Evolutionary conservation across 1,284 basidiomycete genomes (phyloP).

Genomic region (Thecaphora thlaspeos): DNA sequence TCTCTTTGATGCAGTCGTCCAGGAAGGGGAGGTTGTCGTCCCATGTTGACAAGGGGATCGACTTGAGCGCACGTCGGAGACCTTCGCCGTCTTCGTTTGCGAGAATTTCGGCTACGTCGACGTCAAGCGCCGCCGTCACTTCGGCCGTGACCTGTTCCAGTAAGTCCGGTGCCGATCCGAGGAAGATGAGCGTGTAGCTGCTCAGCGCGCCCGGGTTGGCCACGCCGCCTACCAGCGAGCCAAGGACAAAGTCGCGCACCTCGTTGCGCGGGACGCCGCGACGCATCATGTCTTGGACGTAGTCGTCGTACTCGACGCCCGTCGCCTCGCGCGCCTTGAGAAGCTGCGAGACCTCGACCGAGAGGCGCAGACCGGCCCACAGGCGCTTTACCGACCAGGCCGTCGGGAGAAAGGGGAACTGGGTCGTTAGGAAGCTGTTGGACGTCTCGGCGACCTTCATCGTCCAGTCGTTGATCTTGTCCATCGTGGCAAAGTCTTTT

Average conservation of each 20-base stretch:
- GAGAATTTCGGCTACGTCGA: constrained; percentile 14
- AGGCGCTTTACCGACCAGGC: constrained; percentile 20
- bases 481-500: constrained; percentile 19
- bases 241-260: constrained; percentile 32
- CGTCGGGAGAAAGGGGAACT: constrained; percentile 19
- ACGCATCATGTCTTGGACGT: constrained; percentile 37
- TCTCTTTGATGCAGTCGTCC: constrained; percentile 30
- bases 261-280: constrained; percentile 7
- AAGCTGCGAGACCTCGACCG: constrained; percentile 20
- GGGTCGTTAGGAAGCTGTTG: constrained; percentile 28
- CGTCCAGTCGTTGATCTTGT: constrained; percentile 21
- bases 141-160: constrained; percentile 16
- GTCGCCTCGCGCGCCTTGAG: constrained; percentile 18
- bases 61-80: constrained; percentile 16
- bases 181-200: constrained; percentile 22
- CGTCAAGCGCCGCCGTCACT: constrained; percentile 1
- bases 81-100: constrained; percentile 19
- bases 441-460: constrained; percentile 21
- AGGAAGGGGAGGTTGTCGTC: constrained; percentile 24
- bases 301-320: constrained; percentile 29
- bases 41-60: constrained; percentile 19
- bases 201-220: constrained; percentile 38
- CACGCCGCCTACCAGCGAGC: constrained; percentile 36
- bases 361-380: constrained; percentile 31
- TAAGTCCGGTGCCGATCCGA: constrained; percentile 10